Evolutionary conservation across 179 eudicot species (phyloP).

Genomic region (Sideroxylon spinosum): DNA sequence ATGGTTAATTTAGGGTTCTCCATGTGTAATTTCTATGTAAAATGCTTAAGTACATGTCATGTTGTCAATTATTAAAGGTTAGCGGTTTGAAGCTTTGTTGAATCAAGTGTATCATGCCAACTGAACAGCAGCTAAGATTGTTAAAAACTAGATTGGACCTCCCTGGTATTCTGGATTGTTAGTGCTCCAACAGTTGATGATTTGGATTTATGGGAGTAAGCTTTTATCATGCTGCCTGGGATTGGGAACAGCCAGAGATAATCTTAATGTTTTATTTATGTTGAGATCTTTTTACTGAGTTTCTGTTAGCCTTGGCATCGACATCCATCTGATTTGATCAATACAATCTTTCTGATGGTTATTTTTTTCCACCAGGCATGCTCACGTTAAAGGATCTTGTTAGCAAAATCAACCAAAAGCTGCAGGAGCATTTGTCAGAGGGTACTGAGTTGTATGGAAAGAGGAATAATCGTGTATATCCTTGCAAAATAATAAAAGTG

Average conservation of each 20-base stretch:
- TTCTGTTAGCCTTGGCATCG: not conserved
- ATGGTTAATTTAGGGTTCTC: too few species aligned
- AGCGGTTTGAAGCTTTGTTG: not conserved
- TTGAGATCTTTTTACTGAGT: not conserved
- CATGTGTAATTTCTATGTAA: too few species aligned
- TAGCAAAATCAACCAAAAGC: conserved; percentile 48
- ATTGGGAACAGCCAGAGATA: not conserved
- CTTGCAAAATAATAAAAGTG: conserved; percentile 70
- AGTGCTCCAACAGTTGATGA: not conserved
- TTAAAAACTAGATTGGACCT: not conserved
- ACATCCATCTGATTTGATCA: not conserved
- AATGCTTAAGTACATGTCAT: too few species aligned
- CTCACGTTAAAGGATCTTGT: conserved; percentile 72
- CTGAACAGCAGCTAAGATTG: not conserved
- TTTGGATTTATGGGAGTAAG: not conserved
- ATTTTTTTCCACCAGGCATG: conserved; percentile 61
- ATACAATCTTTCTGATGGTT: conserved; percentile 9
- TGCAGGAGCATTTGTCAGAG: conserved; percentile 62
- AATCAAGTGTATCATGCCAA: not conserved
- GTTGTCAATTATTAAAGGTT: not conserved
- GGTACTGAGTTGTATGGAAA: conserved; percentile 71
- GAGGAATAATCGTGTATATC: conserved; percentile 53
- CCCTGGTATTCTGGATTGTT: not conserved
- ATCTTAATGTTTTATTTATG: not conserved
- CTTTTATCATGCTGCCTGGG: not conserved